Base-by-base conservation (phyloP, 345 rosid genomes). In the Rubroshorea leprosula region DNA sequence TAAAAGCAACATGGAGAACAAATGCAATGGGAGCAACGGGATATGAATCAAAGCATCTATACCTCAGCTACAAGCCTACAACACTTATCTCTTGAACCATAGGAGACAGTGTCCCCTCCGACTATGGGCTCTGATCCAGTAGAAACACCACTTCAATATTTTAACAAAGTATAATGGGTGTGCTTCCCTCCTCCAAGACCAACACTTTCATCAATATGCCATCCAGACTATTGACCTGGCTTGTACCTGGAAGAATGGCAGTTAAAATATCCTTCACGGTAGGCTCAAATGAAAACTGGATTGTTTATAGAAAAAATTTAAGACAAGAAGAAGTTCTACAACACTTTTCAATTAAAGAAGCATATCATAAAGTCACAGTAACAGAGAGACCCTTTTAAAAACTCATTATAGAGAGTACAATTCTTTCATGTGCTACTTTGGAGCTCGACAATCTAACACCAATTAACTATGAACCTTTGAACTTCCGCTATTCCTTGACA, bases 41-140 rank as follows among this genome's bases (percentile, higher is more conserved):
- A n/a, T n/a, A n/a, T n/a, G n/a, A n/a, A n/a, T n/a, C n/a, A 53
- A 25, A 47, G 29, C 25, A 58, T n/a, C n/a, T 12, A 51, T 66
- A 85, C 99, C 87, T 86, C 99, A 10, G 96, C 96, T 61, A 86
- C 91, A 20, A 85, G 58, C 51, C 70, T 60, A n/a, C n/a, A n/a
- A n/a, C n/a, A n/a, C n/a, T n/a, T n/a, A 60, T 84, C 86, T 67
- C 89, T 80, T 58, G 91, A 76, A 67, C 82, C 82, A 66, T 85
- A 93, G 75, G 89, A 93, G 53, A 89, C 91, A 3, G 99, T 93
- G 71, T 89, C 99, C 62, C 99, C 99, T 72, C 99, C 97, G 29
- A 76, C 76, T 23, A 86, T 72, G 52, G 75, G 62, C 77, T 81
- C 87, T 31, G 24, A 71, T 31, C 78, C 68, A 43, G 82, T 77